Evolutionary conservation across 768 basidiomycete genomes (phyloP).

Genomic region (Tubosaeta brunneosetosa): DNA sequence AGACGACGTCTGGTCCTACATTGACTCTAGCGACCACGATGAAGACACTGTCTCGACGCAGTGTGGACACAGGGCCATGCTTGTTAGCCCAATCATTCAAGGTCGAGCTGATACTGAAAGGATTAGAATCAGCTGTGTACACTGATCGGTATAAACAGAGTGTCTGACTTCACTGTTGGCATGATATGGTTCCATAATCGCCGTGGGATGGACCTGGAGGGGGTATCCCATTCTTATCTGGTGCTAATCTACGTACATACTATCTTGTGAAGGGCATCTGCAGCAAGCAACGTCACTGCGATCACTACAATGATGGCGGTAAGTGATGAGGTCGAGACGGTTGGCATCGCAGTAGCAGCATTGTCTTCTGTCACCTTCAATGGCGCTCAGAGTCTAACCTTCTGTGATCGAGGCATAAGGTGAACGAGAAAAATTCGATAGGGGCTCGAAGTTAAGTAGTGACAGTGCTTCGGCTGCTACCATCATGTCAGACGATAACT

Average conservation of each 20-base stretch:
- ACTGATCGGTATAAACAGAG: too few species aligned
- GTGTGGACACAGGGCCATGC: conserved; percentile 56
- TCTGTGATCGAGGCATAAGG: conserved; percentile 26
- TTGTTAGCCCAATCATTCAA: conserved; percentile 50
- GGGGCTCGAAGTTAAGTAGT: too few species aligned
- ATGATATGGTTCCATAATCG: background rate
- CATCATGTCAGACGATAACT: too few species aligned
- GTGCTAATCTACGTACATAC: background rate
- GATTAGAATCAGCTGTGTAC: too few species aligned
- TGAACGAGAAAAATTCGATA: too few species aligned
- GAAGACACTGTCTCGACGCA: conserved; percentile 41
- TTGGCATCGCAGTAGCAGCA: background rate
- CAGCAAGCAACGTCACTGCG: background rate
- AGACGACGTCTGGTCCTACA: conserved; percentile 4
- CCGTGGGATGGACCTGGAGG: background rate
- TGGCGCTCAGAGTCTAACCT: too few species aligned
- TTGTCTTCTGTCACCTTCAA: too few species aligned
- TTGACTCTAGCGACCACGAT: conserved; percentile 19
- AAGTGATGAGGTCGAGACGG: too few species aligned
- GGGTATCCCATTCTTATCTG: background rate
- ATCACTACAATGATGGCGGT: too few species aligned
- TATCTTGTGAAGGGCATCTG: background rate
- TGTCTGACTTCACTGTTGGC: background rate
- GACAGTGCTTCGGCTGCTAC: too few species aligned
- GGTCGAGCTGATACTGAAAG: conserved; percentile 15